These are phyloP conservation scores for Rusavskia elegans DNA, from an alignment of 495 filamentous ascomycete genomes.

Conservation along the genomic window DNA sequence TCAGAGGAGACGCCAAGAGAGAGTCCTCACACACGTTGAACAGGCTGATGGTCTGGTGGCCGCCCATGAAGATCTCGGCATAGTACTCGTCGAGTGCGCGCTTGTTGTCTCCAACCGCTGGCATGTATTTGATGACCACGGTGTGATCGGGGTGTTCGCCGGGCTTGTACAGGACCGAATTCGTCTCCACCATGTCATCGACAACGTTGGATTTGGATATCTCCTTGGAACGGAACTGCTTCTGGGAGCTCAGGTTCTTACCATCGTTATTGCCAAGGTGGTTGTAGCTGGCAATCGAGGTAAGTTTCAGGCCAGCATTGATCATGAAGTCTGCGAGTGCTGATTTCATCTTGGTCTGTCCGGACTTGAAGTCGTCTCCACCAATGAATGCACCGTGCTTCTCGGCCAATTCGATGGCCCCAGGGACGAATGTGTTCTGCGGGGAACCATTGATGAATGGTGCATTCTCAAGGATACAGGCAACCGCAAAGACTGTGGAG, in stretches of 20 bases:
- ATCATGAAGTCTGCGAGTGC: constrained; percentile 97
- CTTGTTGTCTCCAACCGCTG: constrained; percentile 97
- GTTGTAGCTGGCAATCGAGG: constrained; percentile 98
- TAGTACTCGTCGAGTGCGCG: constrained; percentile 98
- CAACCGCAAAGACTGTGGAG: constrained; percentile 90
- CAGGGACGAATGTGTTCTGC: constrained; percentile 97
- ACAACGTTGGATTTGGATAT: constrained; percentile 98
- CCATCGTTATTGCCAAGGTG: constrained; percentile 99
- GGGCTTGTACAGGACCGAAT: constrained; percentile 72
- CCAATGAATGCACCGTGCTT: constrained; percentile 80
- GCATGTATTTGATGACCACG: constrained; percentile 98
- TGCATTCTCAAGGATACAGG: constrained; percentile 71
- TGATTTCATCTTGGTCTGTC: constrained; percentile 99
- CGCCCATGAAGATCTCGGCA: constrained; percentile 97
- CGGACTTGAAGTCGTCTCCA: constrained; percentile 99
- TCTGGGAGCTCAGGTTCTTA: constrained; percentile 93
- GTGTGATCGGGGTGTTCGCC: constrained; percentile 83
- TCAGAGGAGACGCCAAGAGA: constrained; percentile 87
- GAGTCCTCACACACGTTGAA: constrained; percentile 99
- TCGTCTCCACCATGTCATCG: constrained; percentile 97
- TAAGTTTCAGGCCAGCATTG: constrained; percentile 97
- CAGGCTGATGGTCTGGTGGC: constrained; percentile 94
- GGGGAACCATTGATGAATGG: constrained; percentile 99
- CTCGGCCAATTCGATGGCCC: constrained; percentile 81
- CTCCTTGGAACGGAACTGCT: constrained; percentile 98